Conservation (phyloP, 352 stramenopile genomes). For the Pythium rhizo-oryzae region DNA sequence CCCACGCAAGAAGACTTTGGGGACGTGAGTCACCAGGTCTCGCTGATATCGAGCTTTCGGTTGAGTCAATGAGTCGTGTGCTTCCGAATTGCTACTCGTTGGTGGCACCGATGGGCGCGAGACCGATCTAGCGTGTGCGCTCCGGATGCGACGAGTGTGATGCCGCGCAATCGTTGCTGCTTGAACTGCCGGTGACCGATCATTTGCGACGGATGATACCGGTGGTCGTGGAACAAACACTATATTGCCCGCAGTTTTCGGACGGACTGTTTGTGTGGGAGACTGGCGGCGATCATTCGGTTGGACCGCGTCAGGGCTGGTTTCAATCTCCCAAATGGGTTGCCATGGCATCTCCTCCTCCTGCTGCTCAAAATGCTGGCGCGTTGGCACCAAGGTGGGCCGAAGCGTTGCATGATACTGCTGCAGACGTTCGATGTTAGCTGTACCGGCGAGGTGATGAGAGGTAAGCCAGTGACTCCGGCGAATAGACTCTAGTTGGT, state of each 20-base stretch:
- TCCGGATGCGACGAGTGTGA: constrained; percentile 10
- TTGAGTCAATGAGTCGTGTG: background rate
- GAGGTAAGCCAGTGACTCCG: constrained; percentile 50
- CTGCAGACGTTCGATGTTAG: constrained; percentile 3
- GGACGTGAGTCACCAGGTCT: background rate
- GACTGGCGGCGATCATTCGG: background rate
- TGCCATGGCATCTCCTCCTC: constrained; percentile 30
- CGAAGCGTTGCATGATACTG: constrained; percentile 1
- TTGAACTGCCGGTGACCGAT: background rate
- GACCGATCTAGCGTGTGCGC: background rate
- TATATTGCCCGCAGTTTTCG: background rate
- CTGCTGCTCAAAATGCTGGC: constrained; percentile 26
- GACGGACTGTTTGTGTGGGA: background rate
- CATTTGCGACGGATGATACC: no score
- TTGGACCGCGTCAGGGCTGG: background rate
- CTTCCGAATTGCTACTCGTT: background rate
- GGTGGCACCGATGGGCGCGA: background rate
- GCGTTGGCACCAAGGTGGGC: constrained; percentile 17
- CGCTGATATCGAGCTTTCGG: background rate
- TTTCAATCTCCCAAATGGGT: constrained; percentile 28
- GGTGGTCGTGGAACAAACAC: constrained; percentile 2
- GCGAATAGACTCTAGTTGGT: constrained; percentile 8
- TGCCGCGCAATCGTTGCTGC: background rate
- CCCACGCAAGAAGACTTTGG: background rate
- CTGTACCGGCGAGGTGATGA: constrained; percentile 31